Base-by-base conservation (phyloP, 2,329 filamentous ascomycete species). In the Helminthosporium solani region DNA sequence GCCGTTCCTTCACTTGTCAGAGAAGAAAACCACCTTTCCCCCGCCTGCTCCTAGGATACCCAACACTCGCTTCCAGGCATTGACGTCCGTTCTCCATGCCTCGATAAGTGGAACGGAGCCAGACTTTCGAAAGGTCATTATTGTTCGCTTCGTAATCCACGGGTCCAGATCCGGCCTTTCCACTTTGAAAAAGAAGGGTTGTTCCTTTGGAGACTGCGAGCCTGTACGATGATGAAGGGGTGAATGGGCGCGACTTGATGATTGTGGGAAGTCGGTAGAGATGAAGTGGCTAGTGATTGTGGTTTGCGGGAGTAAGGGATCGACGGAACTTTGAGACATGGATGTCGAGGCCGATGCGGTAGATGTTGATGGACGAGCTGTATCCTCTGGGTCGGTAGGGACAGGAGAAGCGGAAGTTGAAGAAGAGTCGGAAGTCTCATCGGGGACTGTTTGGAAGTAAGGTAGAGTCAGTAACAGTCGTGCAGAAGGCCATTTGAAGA, bases 11-110 rank as follows among this genome's bases (percentile, higher is more conserved):
- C 46, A 18, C 18, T 12, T 19, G 2, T 36, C 18, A n/a, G 7
- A 23, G 21, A 20, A 83, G 67, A 61, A 30, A 12, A 64, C 47
- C 7, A 62, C 31, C 50, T 63, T 60, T 3, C 56, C 62, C 30
- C 37, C 6, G 1, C 62, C 62, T 47, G n/a, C 47, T 1, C 52
- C 60, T 30, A 62, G 55, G 14, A 57, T 59, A 25, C 56, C 56
- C 42, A 61, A 27, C 44, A 56, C 60, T 2, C 19, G 39, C 35
- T 35, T 44, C 38, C 57, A 64, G 9, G 40, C 39, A 6, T 1
- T 18, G 6, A 54, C 35, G 49, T 65, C 56, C 6, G 58, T 53
- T 27, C 52, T 46, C 20, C 44, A 56, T 19, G 52, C 55, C 41
- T 64, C 58, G 18, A 64, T 37, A 37, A 64, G 40, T 20, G 62